phyloP scores from a whole-genome alignment of 2,329 filamentous ascomycete species.

The Basipetospora sp. region DNA sequence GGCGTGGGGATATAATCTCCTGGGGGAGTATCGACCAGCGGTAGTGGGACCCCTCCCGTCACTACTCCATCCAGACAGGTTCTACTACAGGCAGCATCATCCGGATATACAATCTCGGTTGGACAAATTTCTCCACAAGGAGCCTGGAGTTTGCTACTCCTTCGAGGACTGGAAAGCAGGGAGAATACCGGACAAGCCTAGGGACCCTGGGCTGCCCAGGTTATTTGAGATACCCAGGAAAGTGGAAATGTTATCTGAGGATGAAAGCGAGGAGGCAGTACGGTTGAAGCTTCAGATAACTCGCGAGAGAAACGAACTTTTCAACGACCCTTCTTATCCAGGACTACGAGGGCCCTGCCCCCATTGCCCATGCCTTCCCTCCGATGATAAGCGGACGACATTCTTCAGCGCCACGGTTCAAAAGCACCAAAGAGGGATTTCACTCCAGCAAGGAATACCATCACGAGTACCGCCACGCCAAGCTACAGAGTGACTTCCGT shows the following conservation, averaged over 20 bases:
- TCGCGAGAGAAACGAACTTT: neutral
- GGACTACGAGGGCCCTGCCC: neutral
- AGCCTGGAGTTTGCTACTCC: conserved; percentile 3
- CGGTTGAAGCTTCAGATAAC: neutral
- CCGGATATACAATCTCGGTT: neutral
- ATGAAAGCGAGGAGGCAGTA: neutral
- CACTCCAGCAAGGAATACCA: neutral
- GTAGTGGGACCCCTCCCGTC: neutral
- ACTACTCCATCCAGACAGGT: neutral
- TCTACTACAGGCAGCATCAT: conserved; percentile 1
- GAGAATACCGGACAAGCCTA: neutral
- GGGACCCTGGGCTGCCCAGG: neutral
- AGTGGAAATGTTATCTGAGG: neutral
- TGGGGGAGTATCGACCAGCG: neutral
- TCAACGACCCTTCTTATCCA: neutral
- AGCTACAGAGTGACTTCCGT: conserved; percentile 3
- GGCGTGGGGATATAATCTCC: neutral
- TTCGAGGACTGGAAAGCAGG: conserved; percentile 6
- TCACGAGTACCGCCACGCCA: conserved; percentile 1
- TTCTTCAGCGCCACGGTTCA: neutral
- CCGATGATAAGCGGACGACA: neutral
- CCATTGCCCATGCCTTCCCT: neutral
- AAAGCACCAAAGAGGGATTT: neutral
- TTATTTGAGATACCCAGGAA: no score
- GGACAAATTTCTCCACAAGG: conserved; percentile 1